phyloP scores from a whole-genome alignment of 1,284 basidiomycete genomes.

The Vanrija humicola region DNA sequence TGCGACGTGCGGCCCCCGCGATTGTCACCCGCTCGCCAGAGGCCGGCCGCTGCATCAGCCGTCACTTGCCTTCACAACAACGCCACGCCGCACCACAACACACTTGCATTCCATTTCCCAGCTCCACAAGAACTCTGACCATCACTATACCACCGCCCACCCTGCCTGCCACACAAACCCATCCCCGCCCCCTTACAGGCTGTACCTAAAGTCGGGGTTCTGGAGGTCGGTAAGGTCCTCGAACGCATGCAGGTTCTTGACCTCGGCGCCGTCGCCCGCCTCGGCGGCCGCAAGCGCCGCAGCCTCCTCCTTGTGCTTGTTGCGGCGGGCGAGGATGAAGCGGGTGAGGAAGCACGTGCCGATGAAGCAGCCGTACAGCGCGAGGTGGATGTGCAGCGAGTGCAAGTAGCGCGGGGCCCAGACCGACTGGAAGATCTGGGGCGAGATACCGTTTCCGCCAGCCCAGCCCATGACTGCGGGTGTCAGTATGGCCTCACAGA shows the following conservation, averaged over 20 bases:
- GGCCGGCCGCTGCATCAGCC: too few species aligned
- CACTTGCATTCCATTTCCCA: too few species aligned
- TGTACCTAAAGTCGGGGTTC: slow-evolving; percentile 33
- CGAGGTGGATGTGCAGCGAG: slow-evolving; percentile 23
- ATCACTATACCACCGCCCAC: too few species aligned
- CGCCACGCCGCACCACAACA: too few species aligned
- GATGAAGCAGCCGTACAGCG: slow-evolving; percentile 17
- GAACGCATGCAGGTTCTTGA: slow-evolving; percentile 15
- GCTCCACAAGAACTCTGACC: too few species aligned
- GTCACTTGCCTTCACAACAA: too few species aligned
- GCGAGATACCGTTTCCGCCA: slow-evolving; percentile 20
- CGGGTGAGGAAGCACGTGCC: slow-evolving; percentile 10
- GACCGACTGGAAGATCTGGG: slow-evolving; percentile 20
- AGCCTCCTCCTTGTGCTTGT: slow-evolving; percentile 10
- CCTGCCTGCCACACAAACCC: too few species aligned
- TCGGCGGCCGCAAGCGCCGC: background rate
- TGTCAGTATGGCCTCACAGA: background rate
- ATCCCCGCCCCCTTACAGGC: background rate
- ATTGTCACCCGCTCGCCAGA: too few species aligned
- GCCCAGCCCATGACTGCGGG: slow-evolving; percentile 20
- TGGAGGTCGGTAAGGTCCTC: slow-evolving; percentile 30
- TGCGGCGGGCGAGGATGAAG: slow-evolving; percentile 7
- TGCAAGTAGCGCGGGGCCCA: slow-evolving; percentile 25
- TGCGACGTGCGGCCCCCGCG: too few species aligned
- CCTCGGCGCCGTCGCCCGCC: background rate